Evolutionary conservation across 2,329 filamentous ascomycete species (phyloP), one percentile per base, ranked within the genome.

Genomic region (Pseudogymnoascus sp.): DNA sequence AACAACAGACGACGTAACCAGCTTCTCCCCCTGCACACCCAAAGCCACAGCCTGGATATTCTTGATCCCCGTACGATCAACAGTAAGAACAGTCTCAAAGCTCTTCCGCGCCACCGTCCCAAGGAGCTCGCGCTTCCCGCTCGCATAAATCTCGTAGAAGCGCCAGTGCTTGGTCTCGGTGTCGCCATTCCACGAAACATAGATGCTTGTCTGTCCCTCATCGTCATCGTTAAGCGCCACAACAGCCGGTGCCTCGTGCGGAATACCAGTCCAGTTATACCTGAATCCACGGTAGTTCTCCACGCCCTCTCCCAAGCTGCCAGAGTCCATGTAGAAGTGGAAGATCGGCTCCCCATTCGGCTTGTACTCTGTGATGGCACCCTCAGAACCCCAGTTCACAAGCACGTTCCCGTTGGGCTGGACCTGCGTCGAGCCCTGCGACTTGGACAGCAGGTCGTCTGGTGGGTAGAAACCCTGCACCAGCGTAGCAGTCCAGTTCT

Each of bases 121-220:
- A 2, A 78, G 69, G 30, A 73, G 72, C 28, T 69, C 66, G 52
- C 71, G 76, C 1, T 73, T 73, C 12, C 75, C 75, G 14, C 68
- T 66, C 0, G 71, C 67, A 16, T 71, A 73, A 2, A 73, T 68
- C 1, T 72, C 67, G 3, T 75, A 76, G 67, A 84, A 82, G 25
- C 76, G 74, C 84, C 83, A 82, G 3, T 62, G 41, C 2, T 67
- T 71, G 0, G 77, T 78, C 67, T 78, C 75, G 0, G 79, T 82
- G 58, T 79, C 79, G 4, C 80, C 80, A 62, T 82, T 82, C 80
- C 80, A 82, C 4, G 79, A 83, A 2, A 83, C 81, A 69, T 81
- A 85, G 7, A 74, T 72, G 64, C 71, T 75, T 7, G 69, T 72
- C 22, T 66, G 67, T 1, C 68, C 67, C 5, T 69, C 64, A 3